Evolutionary conservation across 352 stramenopile species (phyloP).

Genomic region (Globisporangium middletonii): DNA sequence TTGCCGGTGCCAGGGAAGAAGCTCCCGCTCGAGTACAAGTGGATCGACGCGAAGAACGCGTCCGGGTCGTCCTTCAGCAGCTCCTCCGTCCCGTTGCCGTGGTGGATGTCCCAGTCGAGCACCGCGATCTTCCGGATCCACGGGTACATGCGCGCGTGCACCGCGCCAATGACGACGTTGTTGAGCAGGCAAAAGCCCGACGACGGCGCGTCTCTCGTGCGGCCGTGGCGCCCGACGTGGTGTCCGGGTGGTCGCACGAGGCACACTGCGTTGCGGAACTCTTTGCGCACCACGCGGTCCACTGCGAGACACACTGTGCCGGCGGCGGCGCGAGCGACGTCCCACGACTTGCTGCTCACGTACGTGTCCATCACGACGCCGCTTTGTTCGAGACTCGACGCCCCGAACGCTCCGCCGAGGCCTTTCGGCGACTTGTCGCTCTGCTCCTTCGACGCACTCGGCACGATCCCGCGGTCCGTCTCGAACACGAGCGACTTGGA

Average conservation of each 20-base stretch:
- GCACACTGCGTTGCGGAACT: constrained; percentile 80
- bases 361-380: constrained; percentile 78
- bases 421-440: constrained; percentile 34
- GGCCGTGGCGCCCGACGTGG: constrained; percentile 83
- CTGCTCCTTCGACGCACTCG: constrained; percentile 27
- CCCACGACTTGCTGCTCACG: constrained; percentile 81
- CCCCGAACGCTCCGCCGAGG: constrained; percentile 67
- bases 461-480: constrained; percentile 57
- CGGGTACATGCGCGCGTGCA: constrained; percentile 91
- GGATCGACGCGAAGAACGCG: constrained; percentile 80
- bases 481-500: constrained; percentile 68
- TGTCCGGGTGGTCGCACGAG: constrained; percentile 91
- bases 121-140: constrained; percentile 93
- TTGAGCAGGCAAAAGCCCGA: constrained; percentile 98
- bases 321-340: constrained; percentile 71
- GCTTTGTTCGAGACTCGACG: constrained; percentile 56
- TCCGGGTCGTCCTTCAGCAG: constrained; percentile 75
- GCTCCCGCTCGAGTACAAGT: constrained; percentile 64
- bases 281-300: constrained; percentile 71
- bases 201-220: constrained; percentile 60
- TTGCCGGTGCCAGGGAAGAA: constrained; percentile 81
- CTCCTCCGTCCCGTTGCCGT: constrained; percentile 98
- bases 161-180: constrained; percentile 98
- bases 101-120: constrained; percentile 99
- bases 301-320: constrained; percentile 78